phyloP scores from a whole-genome alignment of 2,329 filamentous ascomycete genomes.

The Calonectria honghensis region DNA sequence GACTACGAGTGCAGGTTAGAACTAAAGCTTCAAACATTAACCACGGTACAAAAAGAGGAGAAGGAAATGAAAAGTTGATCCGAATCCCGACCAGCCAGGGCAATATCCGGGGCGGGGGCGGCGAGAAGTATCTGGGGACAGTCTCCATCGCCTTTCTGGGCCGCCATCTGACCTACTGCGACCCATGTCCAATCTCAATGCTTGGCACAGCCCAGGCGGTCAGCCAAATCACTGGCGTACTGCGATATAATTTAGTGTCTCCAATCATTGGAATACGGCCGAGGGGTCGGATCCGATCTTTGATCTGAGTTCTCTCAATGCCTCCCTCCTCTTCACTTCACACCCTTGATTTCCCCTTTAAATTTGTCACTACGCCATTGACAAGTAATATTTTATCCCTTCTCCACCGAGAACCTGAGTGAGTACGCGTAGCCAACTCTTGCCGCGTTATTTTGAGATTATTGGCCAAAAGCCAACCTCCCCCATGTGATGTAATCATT shows the following conservation, averaged over 20 bases:
- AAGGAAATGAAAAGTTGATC: background rate
- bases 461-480: slow-evolving; percentile 14
- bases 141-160: background rate
- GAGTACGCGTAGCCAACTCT: background rate
- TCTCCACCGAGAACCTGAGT: background rate
- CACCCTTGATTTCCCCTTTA: background rate
- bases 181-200: background rate
- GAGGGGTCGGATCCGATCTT: slow-evolving; percentile 1
- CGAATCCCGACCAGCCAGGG: slow-evolving; percentile 6
- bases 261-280: background rate
- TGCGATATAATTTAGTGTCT: too few species aligned
- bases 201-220: too few species aligned
- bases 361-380: background rate
- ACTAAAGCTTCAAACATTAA: background rate
- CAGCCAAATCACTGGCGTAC: background rate
- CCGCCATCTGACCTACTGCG: background rate
- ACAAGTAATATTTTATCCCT: background rate
- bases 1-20: background rate
- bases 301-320: background rate
- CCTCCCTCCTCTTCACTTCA: background rate
- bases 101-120: background rate
- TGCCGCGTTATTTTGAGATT: background rate
- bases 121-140: background rate
- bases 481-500: background rate
- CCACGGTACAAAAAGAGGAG: background rate